These are phyloP conservation scores for Anthracocystis walkeri DNA, from an alignment of 1,284 basidiomycete genomes.

Conservation along the genomic window DNA sequence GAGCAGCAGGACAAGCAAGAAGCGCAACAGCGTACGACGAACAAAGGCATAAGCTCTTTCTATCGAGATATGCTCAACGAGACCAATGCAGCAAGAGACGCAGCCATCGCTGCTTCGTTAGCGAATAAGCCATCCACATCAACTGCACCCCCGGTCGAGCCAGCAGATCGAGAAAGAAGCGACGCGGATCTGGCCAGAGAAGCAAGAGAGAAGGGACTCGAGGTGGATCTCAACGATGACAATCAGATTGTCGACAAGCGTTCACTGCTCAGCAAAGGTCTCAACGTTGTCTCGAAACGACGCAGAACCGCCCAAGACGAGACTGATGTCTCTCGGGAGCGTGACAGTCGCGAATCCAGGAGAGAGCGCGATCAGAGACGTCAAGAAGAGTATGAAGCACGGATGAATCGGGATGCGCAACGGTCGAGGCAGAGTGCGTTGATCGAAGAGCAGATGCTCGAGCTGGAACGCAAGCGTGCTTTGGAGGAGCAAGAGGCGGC, in stretches of 20 bases:
- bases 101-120: conserved; percentile 53
- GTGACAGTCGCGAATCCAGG: conserved; percentile 15
- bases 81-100: conserved; percentile 59
- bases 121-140: conserved; percentile 2
- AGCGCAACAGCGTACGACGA: conserved; percentile 80
- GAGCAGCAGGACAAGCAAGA: conserved; percentile 79
- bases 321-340: not conserved
- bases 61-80: conserved; percentile 62
- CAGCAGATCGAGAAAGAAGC: conserved; percentile 35
- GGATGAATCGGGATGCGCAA: conserved; percentile 51
- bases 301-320: conserved; percentile 9
- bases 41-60: conserved; percentile 78
- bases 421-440: conserved; percentile 45
- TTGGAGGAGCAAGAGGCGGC: conserved; percentile 36
- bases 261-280: conserved; percentile 86
- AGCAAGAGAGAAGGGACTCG: conserved; percentile 79
- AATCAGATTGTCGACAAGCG: conserved; percentile 97
- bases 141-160: not conserved
- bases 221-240: conserved; percentile 96
- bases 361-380: conserved; percentile 36
- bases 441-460: conserved; percentile 61
- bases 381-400: conserved; percentile 44
- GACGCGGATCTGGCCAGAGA: conserved; percentile 78
- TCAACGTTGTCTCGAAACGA: conserved; percentile 78
- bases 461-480: conserved; percentile 45